A percentile compares a stretch with the other conserved stretches of the same genome.
These are phyloP conservation scores for Rasamsonia emersonii DNA, from an alignment of 2,329 filamentous ascomycete species.

Conservation along the genomic window DNA sequence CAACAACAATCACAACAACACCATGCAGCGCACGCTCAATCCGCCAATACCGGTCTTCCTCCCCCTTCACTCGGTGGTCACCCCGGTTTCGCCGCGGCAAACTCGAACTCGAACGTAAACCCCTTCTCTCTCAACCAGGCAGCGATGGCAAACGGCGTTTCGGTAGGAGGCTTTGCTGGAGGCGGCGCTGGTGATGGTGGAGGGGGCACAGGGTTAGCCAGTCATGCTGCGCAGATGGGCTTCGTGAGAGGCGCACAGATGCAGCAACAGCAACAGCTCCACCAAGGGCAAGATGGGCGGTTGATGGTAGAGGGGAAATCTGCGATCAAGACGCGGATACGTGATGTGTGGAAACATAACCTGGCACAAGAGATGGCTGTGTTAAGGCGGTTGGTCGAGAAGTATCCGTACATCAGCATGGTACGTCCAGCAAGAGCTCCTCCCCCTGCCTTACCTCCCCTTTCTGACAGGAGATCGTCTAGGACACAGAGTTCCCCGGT, in stretches of 20 bases:
- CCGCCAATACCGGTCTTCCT: constrained; percentile 40
- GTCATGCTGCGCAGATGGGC: constrained; percentile 78
- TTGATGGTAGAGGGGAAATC: constrained; percentile 47
- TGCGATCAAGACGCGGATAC: constrained; percentile 67
- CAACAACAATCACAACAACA: constrained; percentile 39
- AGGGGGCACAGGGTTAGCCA: constrained; percentile 63
- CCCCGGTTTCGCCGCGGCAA: constrained; percentile 56
- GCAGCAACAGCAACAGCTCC: constrained; percentile 50
- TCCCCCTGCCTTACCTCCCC: not conserved
- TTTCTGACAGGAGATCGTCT: constrained; percentile 8
- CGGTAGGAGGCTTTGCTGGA: constrained; percentile 48
- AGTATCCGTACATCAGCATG: constrained; percentile 96
- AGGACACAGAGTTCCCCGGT: constrained; percentile 98
- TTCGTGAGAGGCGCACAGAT: constrained; percentile 68
- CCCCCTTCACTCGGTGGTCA: constrained; percentile 56
- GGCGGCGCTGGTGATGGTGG: constrained; percentile 48
- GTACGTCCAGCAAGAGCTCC: constrained; percentile 44
- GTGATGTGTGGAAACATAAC: constrained; percentile 93
- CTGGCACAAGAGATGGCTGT: constrained; percentile 82
- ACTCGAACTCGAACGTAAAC: constrained; percentile 58
- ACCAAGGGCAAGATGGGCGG: constrained; percentile 43
- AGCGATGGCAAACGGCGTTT: constrained; percentile 46
- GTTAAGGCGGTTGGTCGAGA: constrained; percentile 73
- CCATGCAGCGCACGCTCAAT: constrained; percentile 34
- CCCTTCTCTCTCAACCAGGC: constrained; percentile 51